These are phyloP conservation scores for Stagonosporopsis rhizophila DNA, from an alignment of 2,329 filamentous ascomycete species.

Conservation along the genomic window DNA sequence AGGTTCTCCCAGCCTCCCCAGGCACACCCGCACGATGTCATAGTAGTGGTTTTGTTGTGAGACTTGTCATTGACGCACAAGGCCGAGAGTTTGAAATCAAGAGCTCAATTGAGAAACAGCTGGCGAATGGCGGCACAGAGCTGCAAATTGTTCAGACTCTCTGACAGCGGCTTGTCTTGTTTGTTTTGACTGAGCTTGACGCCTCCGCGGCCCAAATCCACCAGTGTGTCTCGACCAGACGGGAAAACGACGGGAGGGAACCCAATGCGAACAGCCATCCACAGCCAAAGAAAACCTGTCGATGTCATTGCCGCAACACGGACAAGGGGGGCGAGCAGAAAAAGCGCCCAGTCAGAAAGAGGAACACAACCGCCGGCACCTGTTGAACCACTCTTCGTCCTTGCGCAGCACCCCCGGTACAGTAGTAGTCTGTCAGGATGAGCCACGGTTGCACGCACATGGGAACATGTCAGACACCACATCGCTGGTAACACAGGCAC, in stretches of 20 bases:
- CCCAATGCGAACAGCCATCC: slow-evolving; percentile 21
- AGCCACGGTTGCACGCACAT: slow-evolving; percentile 34
- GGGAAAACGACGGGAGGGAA: slow-evolving; percentile 24
- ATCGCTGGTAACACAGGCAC: slow-evolving; percentile 27
- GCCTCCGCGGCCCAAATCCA: slow-evolving; percentile 3
- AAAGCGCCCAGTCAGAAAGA: slow-evolving; percentile 21
- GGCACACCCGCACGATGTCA: slow-evolving; percentile 25
- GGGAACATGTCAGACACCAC: slow-evolving; percentile 29
- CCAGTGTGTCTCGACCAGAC: slow-evolving; percentile 12
- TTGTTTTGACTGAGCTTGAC: slow-evolving; percentile 24
- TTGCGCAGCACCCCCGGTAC: slow-evolving; percentile 23
- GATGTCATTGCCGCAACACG: slow-evolving; percentile 32
- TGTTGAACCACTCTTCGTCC: slow-evolving; percentile 25
- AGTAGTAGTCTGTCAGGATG: slow-evolving; percentile 31
- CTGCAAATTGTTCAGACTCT: slow-evolving; percentile 21
- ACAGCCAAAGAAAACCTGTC: slow-evolving; percentile 23
- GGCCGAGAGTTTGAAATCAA: slow-evolving; percentile 16
- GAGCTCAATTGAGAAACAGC: slow-evolving; percentile 18
- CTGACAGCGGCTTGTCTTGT: slow-evolving; percentile 33
- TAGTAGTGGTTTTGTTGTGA: slow-evolving; percentile 9
- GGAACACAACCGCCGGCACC: slow-evolving; percentile 23
- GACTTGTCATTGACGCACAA: slow-evolving; percentile 9
- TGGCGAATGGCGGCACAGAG: slow-evolving; percentile 19
- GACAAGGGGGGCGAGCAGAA: slow-evolving; percentile 30
- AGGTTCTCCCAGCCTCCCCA: slow-evolving; percentile 30